Base-by-base conservation (phyloP, 2,329 filamentous ascomycete genomes). In the Fonsecaea nubica region DNA sequence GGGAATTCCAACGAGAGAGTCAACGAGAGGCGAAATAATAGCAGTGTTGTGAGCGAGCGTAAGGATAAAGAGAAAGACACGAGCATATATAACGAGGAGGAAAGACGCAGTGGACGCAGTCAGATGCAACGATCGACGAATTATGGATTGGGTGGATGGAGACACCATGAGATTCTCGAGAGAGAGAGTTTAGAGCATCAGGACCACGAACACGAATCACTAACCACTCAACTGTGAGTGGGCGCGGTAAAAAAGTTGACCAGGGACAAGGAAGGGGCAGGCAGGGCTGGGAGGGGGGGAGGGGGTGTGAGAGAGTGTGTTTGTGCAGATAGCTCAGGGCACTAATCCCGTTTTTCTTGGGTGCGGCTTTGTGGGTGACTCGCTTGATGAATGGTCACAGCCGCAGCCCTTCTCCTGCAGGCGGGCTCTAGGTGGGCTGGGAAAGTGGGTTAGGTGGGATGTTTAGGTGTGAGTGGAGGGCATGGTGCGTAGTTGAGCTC, bases 41-140 rank as follows among this genome's bases (percentile, higher is more conserved):
- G 50, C 15, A 54, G 53, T 56, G 33, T 53, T 50, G 57, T 57
- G 64, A 69, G 64, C 61, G 66, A 69, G 53, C 61, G 67, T 65
- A 18, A 66, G 57, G 54, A 35, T 50, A 32, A 50, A 63, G 64
- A 50, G 42, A 53, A 52, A 45, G 53, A 35, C 55, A 42, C 54
- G 33, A 62, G 67, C 64, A 67, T 65, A 69, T 64, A 69, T 64
- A 62, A 66, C 52, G 40, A 63, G 57, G n/a, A 63, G 25, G 25
- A 25, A 3, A 25, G 25, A 25, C 25, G 25, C 25, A 25, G 25
- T 25, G 45, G 61, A 53, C 38, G 54, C 33, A 62, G 52, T 52
- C 13, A 58, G 45, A 63, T 62, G 58, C 45, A 55, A 55, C 58
- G 66, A 68, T 68, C 62, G 66, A 68, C 66, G 52, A 59, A 64